These are phyloP conservation scores for Solanum chacoense DNA, from an alignment of 305 asterid genomes.

Conservation along the genomic window DNA sequence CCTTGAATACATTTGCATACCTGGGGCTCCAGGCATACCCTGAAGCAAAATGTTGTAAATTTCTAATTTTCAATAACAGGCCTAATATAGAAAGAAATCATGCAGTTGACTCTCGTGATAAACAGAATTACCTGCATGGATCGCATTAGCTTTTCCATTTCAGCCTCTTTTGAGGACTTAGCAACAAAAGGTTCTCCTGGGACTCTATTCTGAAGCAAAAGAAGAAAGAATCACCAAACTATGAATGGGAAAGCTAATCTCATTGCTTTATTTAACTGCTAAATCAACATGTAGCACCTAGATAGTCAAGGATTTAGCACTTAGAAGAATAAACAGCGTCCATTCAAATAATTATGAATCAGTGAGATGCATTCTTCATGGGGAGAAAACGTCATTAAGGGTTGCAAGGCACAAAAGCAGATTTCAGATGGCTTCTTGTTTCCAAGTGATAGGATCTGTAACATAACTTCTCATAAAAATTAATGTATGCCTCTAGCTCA, in stretches of 20 bases:
- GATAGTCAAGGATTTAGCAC: neutral
- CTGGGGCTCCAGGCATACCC: slow-evolving; percentile 98
- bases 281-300: neutral
- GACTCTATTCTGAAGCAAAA: slow-evolving; percentile 50
- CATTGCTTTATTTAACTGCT: neutral
- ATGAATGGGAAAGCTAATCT: neutral
- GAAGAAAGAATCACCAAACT: slow-evolving; percentile 2
- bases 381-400: neutral
- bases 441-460: neutral
- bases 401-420: slow-evolving; percentile 1
- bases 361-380: neutral
- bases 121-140: slow-evolving; percentile 69
- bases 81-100: neutral
- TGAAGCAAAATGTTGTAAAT: slow-evolving; percentile 14
- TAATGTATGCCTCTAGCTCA: neutral
- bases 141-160: slow-evolving; percentile 81
- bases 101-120: neutral
- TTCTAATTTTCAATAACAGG: neutral
- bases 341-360: neutral
- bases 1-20: slow-evolving; percentile 94
- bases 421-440: neutral
- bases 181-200: slow-evolving; percentile 92
- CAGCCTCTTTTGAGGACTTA: slow-evolving; percentile 84
- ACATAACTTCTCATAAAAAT: neutral
- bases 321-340: neutral